These are phyloP conservation scores for Chionographis japonica DNA, from an alignment of 106 monocot species.

Conservation along the genomic window DNA sequence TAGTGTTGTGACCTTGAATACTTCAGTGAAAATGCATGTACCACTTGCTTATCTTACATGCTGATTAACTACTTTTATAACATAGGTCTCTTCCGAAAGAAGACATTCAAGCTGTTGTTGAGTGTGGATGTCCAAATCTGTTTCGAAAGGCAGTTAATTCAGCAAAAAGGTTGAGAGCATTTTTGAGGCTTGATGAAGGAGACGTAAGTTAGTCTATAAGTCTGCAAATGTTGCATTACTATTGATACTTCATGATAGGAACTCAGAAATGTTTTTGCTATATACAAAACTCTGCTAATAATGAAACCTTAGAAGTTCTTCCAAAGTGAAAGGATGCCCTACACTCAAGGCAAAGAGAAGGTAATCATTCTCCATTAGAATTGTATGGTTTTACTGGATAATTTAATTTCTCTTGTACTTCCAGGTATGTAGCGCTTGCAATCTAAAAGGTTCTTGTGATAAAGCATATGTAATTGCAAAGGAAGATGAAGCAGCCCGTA, in stretches of 20 bases:
- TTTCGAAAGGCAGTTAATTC: conserved; percentile 84
- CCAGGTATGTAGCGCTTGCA: conserved; percentile 84
- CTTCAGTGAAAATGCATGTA: too few species aligned
- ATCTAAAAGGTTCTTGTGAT: conserved; percentile 70
- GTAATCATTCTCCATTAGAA: too few species aligned
- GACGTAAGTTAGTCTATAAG: conserved; percentile 48
- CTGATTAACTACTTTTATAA: neutral
- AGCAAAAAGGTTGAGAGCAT: conserved; percentile 87
- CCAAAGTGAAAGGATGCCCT: too few species aligned
- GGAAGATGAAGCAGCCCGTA: conserved; percentile 58
- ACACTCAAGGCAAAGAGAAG: too few species aligned
- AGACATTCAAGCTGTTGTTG: conserved; percentile 70
- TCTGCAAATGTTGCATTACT: neutral
- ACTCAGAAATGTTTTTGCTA: neutral
- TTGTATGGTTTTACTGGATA: too few species aligned
- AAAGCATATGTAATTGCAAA: conserved; percentile 57
- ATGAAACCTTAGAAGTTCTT: too few species aligned
- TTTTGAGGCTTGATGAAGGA: conserved; percentile 69
- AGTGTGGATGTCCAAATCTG: conserved; percentile 80
- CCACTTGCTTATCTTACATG: neutral
- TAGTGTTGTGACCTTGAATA: too few species aligned
- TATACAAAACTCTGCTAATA: too few species aligned
- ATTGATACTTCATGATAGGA: neutral
- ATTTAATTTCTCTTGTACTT: neutral
- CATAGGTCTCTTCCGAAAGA: conserved; percentile 66